Evolutionary conservation across 2,329 filamentous ascomycete genomes (phyloP), one percentile per base, ranked within the genome.

Genomic region (Chaetomiaceae sp.): DNA sequence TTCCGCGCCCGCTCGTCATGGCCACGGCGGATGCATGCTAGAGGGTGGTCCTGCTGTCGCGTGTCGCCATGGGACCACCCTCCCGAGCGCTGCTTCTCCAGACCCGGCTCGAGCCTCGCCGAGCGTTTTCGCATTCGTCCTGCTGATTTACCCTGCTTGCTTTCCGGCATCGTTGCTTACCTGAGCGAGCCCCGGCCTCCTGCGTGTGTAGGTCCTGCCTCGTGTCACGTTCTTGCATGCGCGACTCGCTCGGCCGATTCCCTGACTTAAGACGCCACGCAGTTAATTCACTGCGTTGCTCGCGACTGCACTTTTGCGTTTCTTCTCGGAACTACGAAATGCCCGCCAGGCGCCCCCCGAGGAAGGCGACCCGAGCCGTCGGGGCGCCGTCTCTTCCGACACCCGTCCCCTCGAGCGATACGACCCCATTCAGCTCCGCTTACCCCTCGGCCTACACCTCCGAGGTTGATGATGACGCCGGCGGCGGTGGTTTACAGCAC

Each of bases 61-160:
- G 58, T 54, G 48, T 44, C 67, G 67, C 68, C 63, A 79, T 78
- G 76, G 75, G 68, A 73, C 72, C 73, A 74, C 72, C 72, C 71
- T 76, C 72, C 22, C 62, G 63, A 64, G 67, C 68, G 62, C 60
- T 62, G 65, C 58, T 61, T 62, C 48, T 46, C 60, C 49, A 50
- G n/a, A n/a, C n/a, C 52, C 52, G 48, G 52, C 39, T 17, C 50
- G 48, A 58, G 52, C 51, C 39, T 44, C 30, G n/a, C 35, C 30
- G 29, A 43, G 33, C 33, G 35, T 30, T 32, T 35, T 34, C 17
- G 24, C 30, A 27, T 18, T 17, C 22, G 20, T 32, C 18, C 6
- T 1, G 6, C 12, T 18, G 17, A 10, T 14, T 37, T 30, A 18
- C 20, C 39, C 18, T 5, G 6, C n/a, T 15, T 34, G 42, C 41